Percentiles rank a stretch among this genome's conserved stretches.
phyloP scores from a whole-genome alignment of 2,329 filamentous ascomycete genomes.

The Pseudocercospora fuligena region DNA sequence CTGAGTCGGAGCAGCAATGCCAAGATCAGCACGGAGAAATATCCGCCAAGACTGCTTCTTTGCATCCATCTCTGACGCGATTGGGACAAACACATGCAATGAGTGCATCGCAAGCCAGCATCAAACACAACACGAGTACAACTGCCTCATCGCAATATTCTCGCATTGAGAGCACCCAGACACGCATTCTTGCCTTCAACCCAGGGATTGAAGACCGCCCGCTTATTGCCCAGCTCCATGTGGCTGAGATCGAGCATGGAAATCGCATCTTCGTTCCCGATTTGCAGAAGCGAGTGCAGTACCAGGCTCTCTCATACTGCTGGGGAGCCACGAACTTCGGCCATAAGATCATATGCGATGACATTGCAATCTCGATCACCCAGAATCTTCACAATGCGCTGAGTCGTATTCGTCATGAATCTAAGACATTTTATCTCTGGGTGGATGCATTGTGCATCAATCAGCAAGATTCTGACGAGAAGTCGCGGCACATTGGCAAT shows the following conservation, averaged over 20 bases:
- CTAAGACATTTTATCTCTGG: not conserved
- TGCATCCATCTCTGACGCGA: too few species aligned
- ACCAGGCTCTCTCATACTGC: not conserved
- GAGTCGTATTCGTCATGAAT: not conserved
- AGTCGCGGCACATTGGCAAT: not conserved
- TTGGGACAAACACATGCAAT: too few species aligned
- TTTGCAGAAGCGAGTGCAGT: not conserved
- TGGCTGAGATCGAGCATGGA: not conserved
- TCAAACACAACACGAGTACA: not conserved
- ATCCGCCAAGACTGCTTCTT: too few species aligned
- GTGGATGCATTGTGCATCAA: slow-evolving; percentile 14
- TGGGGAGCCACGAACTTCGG: not conserved
- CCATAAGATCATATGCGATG: not conserved
- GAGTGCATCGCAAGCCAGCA: too few species aligned
- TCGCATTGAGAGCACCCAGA: not conserved
- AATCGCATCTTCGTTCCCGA: not conserved
- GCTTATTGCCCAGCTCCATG: not conserved
- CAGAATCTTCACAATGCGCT: not conserved
- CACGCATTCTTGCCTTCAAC: not conserved
- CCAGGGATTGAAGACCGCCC: not conserved
- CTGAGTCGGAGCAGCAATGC: too few species aligned
- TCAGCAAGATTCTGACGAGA: slow-evolving; percentile 4
- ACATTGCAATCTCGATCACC: not conserved
- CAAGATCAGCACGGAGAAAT: too few species aligned
- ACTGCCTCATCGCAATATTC: not conserved